Evolutionary conservation across 768 basidiomycete genomes (phyloP).

Genomic region (Strobilomyces dryophilus): DNA sequence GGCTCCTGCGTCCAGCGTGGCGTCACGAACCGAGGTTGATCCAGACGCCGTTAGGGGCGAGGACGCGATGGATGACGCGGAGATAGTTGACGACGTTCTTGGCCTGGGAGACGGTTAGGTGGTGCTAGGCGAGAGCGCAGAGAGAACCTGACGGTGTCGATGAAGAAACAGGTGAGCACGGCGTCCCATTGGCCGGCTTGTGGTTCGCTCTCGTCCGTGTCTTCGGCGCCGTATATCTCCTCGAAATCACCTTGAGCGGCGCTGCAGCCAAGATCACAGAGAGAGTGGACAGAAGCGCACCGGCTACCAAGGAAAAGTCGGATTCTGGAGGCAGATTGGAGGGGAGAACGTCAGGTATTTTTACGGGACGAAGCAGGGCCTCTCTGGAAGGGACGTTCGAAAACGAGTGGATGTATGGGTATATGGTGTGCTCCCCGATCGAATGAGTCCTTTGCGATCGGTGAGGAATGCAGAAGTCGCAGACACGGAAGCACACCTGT

Average conservation of each 20-base stretch:
- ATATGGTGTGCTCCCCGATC: slow-evolving; percentile 68
- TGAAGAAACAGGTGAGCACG: slow-evolving; percentile 93
- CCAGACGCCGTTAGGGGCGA: slow-evolving; percentile 87
- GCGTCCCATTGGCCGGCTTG: slow-evolving; percentile 84
- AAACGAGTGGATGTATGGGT: slow-evolving; percentile 90
- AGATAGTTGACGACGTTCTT: slow-evolving; percentile 91
- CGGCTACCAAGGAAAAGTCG: slow-evolving; percentile 83
- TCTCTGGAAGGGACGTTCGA: slow-evolving; percentile 66
- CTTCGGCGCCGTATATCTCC: slow-evolving; percentile 72
- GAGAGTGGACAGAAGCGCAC: slow-evolving; percentile 34
- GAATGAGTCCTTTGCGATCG: slow-evolving; percentile 49
- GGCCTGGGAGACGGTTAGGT: slow-evolving; percentile 45
- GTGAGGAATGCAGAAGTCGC: not conserved
- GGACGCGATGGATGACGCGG: slow-evolving; percentile 75
- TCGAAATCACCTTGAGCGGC: slow-evolving; percentile 74
- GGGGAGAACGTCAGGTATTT: slow-evolving; percentile 82
- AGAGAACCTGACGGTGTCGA: slow-evolving; percentile 67
- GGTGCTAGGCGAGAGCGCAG: too few species aligned
- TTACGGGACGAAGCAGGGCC: slow-evolving; percentile 62
- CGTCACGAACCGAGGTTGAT: slow-evolving; percentile 59
- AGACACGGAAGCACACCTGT: slow-evolving; percentile 49
- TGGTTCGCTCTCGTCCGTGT: slow-evolving; percentile 51
- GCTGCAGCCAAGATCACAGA: not conserved
- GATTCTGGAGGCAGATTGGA: slow-evolving; percentile 59
- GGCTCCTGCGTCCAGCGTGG: not conserved